Base-by-base conservation (phyloP, 2,329 filamentous ascomycete species). In the Phaeosphaeriaceae sp. region DNA sequence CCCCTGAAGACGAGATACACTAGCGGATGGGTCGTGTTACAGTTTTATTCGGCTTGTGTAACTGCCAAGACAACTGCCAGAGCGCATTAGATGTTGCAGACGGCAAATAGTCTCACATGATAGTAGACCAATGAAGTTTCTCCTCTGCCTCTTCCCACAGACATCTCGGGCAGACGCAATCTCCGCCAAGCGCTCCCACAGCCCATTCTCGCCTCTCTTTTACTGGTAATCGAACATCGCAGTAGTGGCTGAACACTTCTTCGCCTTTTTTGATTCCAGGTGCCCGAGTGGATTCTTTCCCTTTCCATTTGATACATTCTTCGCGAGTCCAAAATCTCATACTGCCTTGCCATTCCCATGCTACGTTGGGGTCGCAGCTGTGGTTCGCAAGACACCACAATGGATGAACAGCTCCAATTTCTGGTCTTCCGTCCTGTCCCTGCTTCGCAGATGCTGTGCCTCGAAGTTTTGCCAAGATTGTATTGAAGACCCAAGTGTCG, bases 331-430 rank as follows among this genome's bases (percentile, higher is more conserved):
- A 84, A 51, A 94, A 83, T 29, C 84, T 82, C 82, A 94, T 92
- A 43, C 82, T 82, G 1, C 89, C 89, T 21, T 88, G 86, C 90
- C 92, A 97, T 66, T 96, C 90, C 94, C 94, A 99, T 3, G 84
- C 84, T 32, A 97, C 92, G 71, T 96, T 97, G 7, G 94, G 94
- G 68, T 96, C 87, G 74, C 94, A 99, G 71, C 92, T 91, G 71
- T 99, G 94, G 67, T 99, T 99, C 21, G 93, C 92, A 23, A 97
- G 80, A 74, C 92, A 97, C 92, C 94, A 99, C 61, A 96, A 85
- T 2, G 93, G 92, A 75, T 97, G 92, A 21, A 97, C 92, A 21
- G 93, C 93, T 21, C 90, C 91, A 4, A 96, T 88, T 64, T 97
- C 94, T 0, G 94, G 93, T 8, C 90, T 85, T 3, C 92, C 90